A percentile compares a stretch with the other conserved stretches of the same genome.
These are phyloP conservation scores for Pezicula carpinea DNA, from an alignment of 2,329 filamentous ascomycete genomes.

Conservation along the genomic window DNA sequence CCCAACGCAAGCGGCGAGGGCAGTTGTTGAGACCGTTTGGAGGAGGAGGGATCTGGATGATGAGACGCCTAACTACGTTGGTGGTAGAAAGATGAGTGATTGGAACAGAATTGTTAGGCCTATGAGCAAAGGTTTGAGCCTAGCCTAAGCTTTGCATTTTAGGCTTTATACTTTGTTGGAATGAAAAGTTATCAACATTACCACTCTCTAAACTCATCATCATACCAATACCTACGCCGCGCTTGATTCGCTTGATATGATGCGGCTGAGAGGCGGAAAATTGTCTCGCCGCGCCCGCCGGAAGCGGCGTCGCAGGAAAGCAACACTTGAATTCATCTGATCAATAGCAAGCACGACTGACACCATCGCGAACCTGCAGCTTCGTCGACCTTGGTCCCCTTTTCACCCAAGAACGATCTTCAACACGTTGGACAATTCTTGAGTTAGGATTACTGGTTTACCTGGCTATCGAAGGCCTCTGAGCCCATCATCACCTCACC, in stretches of 20 bases:
- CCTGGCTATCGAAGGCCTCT: not conserved
- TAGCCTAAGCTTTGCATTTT: conserved; percentile 2
- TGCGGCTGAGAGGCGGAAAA: conserved; percentile 3
- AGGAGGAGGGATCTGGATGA: conserved; percentile 11
- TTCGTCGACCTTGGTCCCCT: not conserved
- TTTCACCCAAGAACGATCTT: not conserved
- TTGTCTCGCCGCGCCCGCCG: too few relatives aligned
- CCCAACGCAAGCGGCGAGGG: conserved; percentile 6
- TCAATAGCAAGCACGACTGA: not conserved
- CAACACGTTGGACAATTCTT: not conserved
- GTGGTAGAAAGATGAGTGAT: conserved; percentile 2
- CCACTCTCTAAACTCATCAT: too few relatives aligned
- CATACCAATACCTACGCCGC: too few relatives aligned
- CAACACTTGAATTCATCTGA: too few relatives aligned
- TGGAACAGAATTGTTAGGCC: conserved; percentile 11
- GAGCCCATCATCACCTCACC: not conserved
- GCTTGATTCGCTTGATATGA: too few relatives aligned
- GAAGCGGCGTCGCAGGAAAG: too few relatives aligned
- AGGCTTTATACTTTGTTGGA: too few relatives aligned
- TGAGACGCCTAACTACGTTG: not conserved
- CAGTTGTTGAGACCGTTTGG: conserved; percentile 11
- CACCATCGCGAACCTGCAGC: not conserved
- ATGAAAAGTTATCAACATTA: too few relatives aligned
- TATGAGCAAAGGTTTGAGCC: conserved; percentile 11
- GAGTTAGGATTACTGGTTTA: not conserved